Base-by-base conservation (phyloP, 495 filamentous ascomycete genomes). In the Penicillium soppii region DNA sequence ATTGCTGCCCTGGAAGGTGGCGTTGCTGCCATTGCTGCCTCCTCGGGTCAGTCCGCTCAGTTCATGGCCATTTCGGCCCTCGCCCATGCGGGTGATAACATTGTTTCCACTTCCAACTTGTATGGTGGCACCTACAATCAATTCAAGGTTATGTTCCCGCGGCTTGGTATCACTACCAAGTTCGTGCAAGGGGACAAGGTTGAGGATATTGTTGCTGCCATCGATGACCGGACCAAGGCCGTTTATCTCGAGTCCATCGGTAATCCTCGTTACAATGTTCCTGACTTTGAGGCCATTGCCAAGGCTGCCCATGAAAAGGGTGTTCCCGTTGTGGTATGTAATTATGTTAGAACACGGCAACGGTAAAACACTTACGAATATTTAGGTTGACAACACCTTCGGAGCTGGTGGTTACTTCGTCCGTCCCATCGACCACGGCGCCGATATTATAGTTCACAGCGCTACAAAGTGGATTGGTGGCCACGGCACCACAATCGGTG, bases 381-480 rank as follows among this genome's bases (percentile, higher is more conserved):
- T 19, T n/a, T 44, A 88, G 86, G 84, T 94, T 22, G 94, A 98
- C 71, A 98, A 98, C 72, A 97, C 94, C 9, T 98, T 98, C 59
- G 94, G 94, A 17, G 95, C 95, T 13, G 95, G 95, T 47, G 95
- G 94, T 25, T 97, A 89, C 79, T 92, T 91, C 61, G 76, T 84
- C 49, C 85, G 88, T 1, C 95, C 95, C 17, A 94, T 98, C 61
- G 87, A 95, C 5, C 87, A 95, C 67, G 95, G 95, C 36, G 89
- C 87, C 43, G 94, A 98, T 60, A 96, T 98, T 49, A 82, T 98
- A 38, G 90, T 97, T 8, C 91, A 97, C 75, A 91, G 87, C 26
- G 92, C 94, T 9, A 98, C 94, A 16, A 98, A 98, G 70, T 98
- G 94, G 94, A 97, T 98, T 43, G 94, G 94, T 32, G 94, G 94